These are phyloP conservation scores for Perkinsus olseni DNA, from an alignment of 169 alveolate species.

Conservation along the genomic window DNA sequence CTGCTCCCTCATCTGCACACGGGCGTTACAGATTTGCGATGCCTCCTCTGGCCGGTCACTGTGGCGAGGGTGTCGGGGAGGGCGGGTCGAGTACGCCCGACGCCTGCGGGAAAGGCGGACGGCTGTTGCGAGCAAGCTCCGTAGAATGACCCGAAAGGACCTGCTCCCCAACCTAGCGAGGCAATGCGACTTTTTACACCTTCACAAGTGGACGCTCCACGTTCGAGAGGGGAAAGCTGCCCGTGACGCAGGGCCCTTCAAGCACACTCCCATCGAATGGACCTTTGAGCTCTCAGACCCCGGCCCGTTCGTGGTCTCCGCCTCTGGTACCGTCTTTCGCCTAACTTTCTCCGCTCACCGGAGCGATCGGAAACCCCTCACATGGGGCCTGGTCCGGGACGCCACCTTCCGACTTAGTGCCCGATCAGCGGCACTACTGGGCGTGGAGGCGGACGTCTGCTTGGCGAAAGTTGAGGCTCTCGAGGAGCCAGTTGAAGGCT, in stretches of 20 bases:
- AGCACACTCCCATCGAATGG: not conserved
- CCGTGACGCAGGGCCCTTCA: not conserved
- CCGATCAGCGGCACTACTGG: not conserved
- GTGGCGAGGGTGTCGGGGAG: not conserved
- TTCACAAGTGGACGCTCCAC: not conserved
- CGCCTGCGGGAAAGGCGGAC: not conserved
- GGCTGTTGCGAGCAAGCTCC: not conserved
- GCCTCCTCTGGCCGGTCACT: not conserved
- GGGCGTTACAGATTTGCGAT: not conserved
- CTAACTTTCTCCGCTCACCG: not conserved
- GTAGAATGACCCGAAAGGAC: not conserved
- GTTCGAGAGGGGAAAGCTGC: not conserved
- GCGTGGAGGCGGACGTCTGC: not conserved
- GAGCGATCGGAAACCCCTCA: not conserved
- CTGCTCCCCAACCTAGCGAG: not conserved
- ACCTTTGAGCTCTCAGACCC: not conserved
- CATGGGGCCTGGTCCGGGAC: not conserved
- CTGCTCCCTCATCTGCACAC: not conserved
- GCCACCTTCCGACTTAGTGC: not conserved
- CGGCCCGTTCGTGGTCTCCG: not conserved
- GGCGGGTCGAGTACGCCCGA: not conserved
- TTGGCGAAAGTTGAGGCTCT: not conserved
- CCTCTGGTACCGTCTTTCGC: not conserved
- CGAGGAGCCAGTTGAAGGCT: not conserved
- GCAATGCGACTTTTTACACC: not conserved